Evolutionary conservation across 352 stramenopile species (phyloP).

Genomic region (Phytopythium vexans): DNA sequence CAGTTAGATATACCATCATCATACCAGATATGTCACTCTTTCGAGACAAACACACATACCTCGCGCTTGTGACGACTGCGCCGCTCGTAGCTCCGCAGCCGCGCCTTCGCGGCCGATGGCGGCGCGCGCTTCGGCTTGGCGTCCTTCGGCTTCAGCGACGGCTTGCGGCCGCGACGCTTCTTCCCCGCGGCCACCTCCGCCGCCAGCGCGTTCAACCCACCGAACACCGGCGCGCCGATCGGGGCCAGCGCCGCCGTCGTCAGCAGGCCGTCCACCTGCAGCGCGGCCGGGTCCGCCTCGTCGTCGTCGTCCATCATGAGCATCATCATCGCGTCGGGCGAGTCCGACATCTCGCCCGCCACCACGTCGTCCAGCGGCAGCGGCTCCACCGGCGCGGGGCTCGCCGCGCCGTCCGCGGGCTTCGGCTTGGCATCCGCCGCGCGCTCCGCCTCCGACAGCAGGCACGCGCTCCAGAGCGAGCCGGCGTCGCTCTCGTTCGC

Average conservation of each 20-base stretch:
- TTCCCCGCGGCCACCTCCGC: slow-evolving; percentile 18
- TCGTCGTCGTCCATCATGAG: slow-evolving; percentile 26
- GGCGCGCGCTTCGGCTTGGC: slow-evolving; percentile 35
- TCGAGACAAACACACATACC: slow-evolving; percentile 10
- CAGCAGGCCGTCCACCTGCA: slow-evolving; percentile 22
- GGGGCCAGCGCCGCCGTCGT: slow-evolving; percentile 16
- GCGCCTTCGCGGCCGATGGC: slow-evolving; percentile 35
- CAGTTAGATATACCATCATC: slow-evolving; percentile 1
- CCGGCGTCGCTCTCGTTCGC: slow-evolving; percentile 19
- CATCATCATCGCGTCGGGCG: slow-evolving; percentile 30
- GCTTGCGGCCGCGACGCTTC: slow-evolving; percentile 43
- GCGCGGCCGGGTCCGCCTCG: slow-evolving; percentile 6
- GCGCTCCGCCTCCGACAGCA: slow-evolving; percentile 9
- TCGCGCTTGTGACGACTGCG: slow-evolving; percentile 51
- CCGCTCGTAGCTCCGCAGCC: slow-evolving; percentile 49
- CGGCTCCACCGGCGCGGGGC: slow-evolving; percentile 7
- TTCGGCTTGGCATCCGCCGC: background rate
- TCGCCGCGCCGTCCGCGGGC: slow-evolving; percentile 1
- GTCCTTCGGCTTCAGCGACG: slow-evolving; percentile 25
- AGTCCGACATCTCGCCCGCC: slow-evolving; percentile 24
- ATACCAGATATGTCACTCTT: background rate
- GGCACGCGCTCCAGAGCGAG: slow-evolving; percentile 27
- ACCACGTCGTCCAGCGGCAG: slow-evolving; percentile 19
- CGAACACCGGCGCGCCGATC: slow-evolving; percentile 5
- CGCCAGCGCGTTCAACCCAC: slow-evolving; percentile 5